A percentile compares a stretch with the other conserved stretches of the same genome.
These are phyloP conservation scores for Erodium chrysanthum DNA, from an alignment of 441 rosid genomes.

Conservation along the genomic window DNA sequence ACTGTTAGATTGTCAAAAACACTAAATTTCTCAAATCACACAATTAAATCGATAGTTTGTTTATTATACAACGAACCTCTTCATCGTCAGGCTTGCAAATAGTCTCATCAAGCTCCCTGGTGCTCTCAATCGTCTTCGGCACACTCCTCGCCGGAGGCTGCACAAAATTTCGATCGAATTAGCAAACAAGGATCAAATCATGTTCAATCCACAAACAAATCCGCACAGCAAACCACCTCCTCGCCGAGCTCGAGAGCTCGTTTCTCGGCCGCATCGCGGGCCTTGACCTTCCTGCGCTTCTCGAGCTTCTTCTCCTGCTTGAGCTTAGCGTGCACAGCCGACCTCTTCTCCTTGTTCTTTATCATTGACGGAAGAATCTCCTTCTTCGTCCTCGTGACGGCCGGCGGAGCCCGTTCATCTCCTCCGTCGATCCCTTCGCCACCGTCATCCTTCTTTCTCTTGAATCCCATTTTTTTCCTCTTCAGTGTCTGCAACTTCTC, in stretches of 20 bases:
- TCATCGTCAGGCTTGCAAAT: constrained; percentile 82
- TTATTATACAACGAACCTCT: constrained; percentile 38
- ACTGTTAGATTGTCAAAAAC: not conserved
- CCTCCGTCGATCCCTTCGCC: not conserved
- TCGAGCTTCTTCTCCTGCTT: constrained; percentile 74
- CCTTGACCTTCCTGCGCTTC: constrained; percentile 66
- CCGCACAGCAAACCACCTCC: constrained; percentile 37
- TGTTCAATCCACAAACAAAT: not conserved
- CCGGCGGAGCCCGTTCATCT: not conserved
- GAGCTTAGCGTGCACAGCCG: constrained; percentile 58
- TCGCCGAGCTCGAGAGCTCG: constrained; percentile 82
- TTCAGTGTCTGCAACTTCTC: not conserved
- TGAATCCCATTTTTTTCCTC: not conserved
- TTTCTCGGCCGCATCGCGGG: constrained; percentile 67
- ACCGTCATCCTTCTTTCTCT: constrained; percentile 5
- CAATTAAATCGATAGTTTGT: not conserved
- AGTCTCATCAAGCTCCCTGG: constrained; percentile 77
- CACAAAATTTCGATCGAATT: not conserved
- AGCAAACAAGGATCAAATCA: not conserved
- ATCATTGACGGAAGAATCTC: constrained; percentile 78
- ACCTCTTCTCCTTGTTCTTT: constrained; percentile 83
- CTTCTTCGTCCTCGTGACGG: constrained; percentile 23
- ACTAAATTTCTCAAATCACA: not conserved
- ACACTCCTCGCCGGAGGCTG: constrained; percentile 60
- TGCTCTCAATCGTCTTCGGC: constrained; percentile 81